Evolutionary conservation across 2,329 filamentous ascomycete species (phyloP).

Genomic region (Fusarium sp.): DNA sequence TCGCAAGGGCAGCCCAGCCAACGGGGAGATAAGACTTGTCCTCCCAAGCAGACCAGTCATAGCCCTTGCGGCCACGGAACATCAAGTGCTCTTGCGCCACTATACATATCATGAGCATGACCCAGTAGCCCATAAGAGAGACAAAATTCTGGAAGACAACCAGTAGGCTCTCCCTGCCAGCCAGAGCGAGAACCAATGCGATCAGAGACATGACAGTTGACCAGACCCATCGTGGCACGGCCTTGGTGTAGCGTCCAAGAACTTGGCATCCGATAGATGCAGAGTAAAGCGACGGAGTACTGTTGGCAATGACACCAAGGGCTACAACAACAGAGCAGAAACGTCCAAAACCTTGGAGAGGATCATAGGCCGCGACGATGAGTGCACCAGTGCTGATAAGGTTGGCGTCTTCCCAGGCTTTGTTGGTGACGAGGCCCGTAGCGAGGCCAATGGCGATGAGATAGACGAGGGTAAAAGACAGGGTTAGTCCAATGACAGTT

Average conservation of each 20-base stretch:
- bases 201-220: constrained; percentile 64
- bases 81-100: constrained; percentile 58
- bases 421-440: constrained; percentile 60
- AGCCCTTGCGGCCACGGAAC: constrained; percentile 55
- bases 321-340: constrained; percentile 67
- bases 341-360: constrained; percentile 65
- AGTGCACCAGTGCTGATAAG: constrained; percentile 65
- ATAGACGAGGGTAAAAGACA: constrained; percentile 73
- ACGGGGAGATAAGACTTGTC: constrained; percentile 57
- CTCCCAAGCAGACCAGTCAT: constrained; percentile 60
- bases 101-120: constrained; percentile 62
- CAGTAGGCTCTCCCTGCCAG: constrained; percentile 65
- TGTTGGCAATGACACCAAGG: constrained; percentile 65
- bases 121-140: constrained; percentile 66
- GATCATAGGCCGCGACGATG: constrained; percentile 64
- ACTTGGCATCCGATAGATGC: constrained; percentile 70
- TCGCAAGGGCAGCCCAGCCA: constrained; percentile 57
- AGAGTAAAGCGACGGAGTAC: constrained; percentile 66
- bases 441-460: constrained; percentile 66
- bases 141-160: constrained; percentile 64
- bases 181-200: constrained; percentile 66
- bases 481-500: constrained; percentile 74
- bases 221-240: constrained; percentile 65
- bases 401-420: constrained; percentile 63
- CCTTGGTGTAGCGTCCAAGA: constrained; percentile 63